phyloP scores from a whole-genome alignment of 257 asterid species.

The Cordia subcordata region DNA sequence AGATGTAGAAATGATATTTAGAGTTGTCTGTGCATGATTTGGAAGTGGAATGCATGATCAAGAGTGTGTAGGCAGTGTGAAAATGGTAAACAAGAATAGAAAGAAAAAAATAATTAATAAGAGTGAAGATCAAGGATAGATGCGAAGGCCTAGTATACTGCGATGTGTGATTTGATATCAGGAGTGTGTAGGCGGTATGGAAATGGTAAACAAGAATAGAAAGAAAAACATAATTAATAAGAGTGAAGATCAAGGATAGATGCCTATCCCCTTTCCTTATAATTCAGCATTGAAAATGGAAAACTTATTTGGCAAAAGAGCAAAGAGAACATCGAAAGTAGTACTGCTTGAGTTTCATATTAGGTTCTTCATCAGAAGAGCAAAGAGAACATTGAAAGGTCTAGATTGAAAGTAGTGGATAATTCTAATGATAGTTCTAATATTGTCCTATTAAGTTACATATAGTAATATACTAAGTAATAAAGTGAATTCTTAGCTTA shows the following conservation, averaged over 20 bases:
- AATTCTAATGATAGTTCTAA: constrained; percentile 41
- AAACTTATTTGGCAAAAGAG: constrained; percentile 40
- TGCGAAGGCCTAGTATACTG: no score
- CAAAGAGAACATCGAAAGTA: constrained; percentile 56
- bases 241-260: constrained; percentile 26
- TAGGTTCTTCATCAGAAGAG: constrained; percentile 42
- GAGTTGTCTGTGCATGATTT: no score
- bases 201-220: constrained; percentile 38
- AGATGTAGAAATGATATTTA: no score
- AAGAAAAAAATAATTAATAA: constrained; percentile 49
- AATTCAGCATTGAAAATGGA: constrained; percentile 18
- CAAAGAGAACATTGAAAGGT: constrained; percentile 36
- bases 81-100: constrained; percentile 38
- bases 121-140: constrained; percentile 26
- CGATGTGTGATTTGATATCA: no score
- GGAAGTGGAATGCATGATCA: no score
- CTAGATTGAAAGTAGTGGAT: constrained; percentile 24
- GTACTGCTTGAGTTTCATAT: constrained; percentile 57
- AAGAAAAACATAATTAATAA: constrained; percentile 49
- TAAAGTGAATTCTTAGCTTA: no score
- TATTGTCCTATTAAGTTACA: no score
- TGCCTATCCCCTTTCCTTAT: constrained; percentile 46
- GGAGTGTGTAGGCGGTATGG: no score
- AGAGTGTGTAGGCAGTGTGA: no score
- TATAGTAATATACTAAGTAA: no score